Percentiles rank a stretch among this genome's conserved stretches.
Evolutionary conservation across 306 rosid species (phyloP).

Genomic region (Glycine tomentella): DNA sequence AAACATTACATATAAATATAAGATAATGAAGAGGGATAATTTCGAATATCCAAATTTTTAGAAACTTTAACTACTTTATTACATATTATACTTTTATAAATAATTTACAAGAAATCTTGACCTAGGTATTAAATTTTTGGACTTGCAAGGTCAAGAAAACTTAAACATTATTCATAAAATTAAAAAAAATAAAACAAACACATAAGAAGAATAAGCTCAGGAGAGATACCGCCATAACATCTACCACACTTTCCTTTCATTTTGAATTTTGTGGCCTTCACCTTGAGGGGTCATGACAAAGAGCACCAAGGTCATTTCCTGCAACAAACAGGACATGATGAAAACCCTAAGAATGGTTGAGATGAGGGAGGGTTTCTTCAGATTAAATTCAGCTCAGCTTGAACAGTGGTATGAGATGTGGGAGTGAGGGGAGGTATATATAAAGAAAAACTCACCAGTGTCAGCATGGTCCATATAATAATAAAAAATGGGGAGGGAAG

Average conservation of each 20-base stretch:
- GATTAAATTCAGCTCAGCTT: conserved; percentile 6
- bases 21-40: conserved; percentile 44
- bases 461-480: conserved; percentile 13
- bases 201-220: conserved; percentile 77
- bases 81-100: background rate
- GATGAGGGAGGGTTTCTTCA: background rate
- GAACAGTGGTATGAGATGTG: conserved; percentile 47
- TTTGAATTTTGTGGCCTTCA: conserved; percentile 7
- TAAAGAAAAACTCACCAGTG: conserved; percentile 32
- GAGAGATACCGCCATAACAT: conserved; percentile 79
- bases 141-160: conserved; percentile 99
- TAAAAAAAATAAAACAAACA: conserved; percentile 9
- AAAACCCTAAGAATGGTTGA: background rate
- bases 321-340: conserved; percentile 14
- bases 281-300: conserved; percentile 28
- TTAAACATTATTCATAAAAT: conserved; percentile 51
- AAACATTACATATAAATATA: background rate
- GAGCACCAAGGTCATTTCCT: background rate
- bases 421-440: conserved; percentile 45
- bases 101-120: conserved; percentile 3
- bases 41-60: background rate
- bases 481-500: conserved; percentile 23
- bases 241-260: conserved; percentile 33
- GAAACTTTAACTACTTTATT: background rate
- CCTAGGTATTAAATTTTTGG: background rate